A percentile compares a stretch with the other conserved stretches of the same genome.
phyloP scores from a whole-genome alignment of 2,329 filamentous ascomycete genomes.

The Pseudodiploospora longispora region DNA sequence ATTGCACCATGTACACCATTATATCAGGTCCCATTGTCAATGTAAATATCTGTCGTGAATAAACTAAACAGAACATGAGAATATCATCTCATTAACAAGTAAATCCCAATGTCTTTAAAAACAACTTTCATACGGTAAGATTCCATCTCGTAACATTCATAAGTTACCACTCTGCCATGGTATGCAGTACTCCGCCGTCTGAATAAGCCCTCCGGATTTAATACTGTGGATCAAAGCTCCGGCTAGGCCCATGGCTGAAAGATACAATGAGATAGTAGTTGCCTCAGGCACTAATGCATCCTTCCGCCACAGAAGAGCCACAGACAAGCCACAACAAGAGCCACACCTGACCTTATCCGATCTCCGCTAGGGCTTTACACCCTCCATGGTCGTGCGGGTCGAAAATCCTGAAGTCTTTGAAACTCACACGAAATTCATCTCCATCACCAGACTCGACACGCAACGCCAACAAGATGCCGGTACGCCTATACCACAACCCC shows the following conservation, averaged over 20 bases:
- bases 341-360: slow-evolving; percentile 10
- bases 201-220: no score
- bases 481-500: slow-evolving; percentile 18
- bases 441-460: slow-evolving; percentile 29
- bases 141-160: no score
- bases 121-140: no score
- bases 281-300: slow-evolving; percentile 11
- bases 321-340: slow-evolving; percentile 12
- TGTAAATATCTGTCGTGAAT: no score
- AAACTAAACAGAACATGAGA: no score
- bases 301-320: slow-evolving; percentile 3
- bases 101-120: no score
- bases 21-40: no score
- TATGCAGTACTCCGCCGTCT: no score
- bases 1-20: no score
- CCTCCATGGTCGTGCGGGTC: slow-evolving; percentile 21
- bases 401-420: slow-evolving; percentile 25
- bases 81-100: no score
- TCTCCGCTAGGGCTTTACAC: slow-evolving; percentile 29
- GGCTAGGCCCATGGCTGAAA: no score
- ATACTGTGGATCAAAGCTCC: neutral
- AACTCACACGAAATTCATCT: slow-evolving; percentile 23
- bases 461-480: slow-evolving; percentile 34
- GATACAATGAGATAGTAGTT: neutral
- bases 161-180: no score